Percentiles rank a stretch among this genome's conserved stretches.
Evolutionary conservation across 1,139 yeast genomes (phyloP).

Genomic region (Nematodospora anomalae): DNA sequence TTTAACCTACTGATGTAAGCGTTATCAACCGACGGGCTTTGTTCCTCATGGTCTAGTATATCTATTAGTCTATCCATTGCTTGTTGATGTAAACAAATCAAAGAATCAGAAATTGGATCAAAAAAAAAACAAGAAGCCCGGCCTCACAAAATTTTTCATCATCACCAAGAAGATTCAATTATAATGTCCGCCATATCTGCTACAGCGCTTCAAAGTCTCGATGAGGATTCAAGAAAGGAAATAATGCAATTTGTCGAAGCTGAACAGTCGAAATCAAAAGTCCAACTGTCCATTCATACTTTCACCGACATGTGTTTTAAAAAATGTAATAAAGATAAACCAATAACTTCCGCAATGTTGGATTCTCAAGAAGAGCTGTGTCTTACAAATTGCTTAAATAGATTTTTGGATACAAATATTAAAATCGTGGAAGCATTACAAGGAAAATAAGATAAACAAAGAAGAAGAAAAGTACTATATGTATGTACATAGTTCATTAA

Average conservation of each 20-base stretch:
- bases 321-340: slow-evolving; percentile 62
- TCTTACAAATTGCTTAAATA: slow-evolving; percentile 75
- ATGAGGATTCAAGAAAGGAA: slow-evolving; percentile 71
- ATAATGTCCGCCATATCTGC: slow-evolving; percentile 62
- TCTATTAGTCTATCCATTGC: slow-evolving; percentile 4
- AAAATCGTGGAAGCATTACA: slow-evolving; percentile 66
- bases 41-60: background rate
- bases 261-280: slow-evolving; percentile 85
- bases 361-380: slow-evolving; percentile 67
- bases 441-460: slow-evolving; percentile 32
- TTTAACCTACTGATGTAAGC: slow-evolving; percentile 26
- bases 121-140: slow-evolving; percentile 2
- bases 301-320: slow-evolving; percentile 91
- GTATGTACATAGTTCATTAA: slow-evolving; percentile 9
- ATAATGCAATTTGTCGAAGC: slow-evolving; percentile 74
- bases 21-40: background rate
- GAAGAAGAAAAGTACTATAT: slow-evolving; percentile 3
- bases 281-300: slow-evolving; percentile 80
- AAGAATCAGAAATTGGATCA: slow-evolving; percentile 3
- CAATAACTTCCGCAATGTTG: slow-evolving; percentile 53
- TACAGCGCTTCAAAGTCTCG: slow-evolving; percentile 61
- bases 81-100: slow-evolving; percentile 3
- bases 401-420: slow-evolving; percentile 85
- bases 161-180: too few species aligned
- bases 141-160: slow-evolving; percentile 9